Evolutionary conservation across 345 rosid genomes (phyloP).

Genomic region (Melaleuca alternifolia): DNA sequence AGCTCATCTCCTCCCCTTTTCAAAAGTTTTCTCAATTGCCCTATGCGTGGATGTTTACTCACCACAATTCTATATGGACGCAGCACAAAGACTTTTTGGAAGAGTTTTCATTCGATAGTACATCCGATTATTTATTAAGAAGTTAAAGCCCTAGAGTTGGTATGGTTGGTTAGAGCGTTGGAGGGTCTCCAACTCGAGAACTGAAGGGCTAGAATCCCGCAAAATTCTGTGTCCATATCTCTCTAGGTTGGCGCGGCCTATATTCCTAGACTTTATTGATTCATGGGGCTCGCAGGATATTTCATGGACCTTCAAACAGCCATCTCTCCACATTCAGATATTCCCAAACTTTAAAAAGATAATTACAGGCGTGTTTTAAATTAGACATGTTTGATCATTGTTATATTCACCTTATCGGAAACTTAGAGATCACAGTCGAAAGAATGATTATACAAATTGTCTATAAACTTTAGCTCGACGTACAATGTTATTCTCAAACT

Average conservation of each 20-base stretch:
- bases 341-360: neutral
- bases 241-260: neutral
- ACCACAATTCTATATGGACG: neutral
- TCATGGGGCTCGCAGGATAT: neutral
- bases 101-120: neutral
- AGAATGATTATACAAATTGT: neutral
- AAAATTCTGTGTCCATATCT: neutral
- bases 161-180: neutral
- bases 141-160: neutral
- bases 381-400: no score
- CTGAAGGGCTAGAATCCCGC: neutral
- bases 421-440: neutral
- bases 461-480: neutral
- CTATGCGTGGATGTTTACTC: neutral
- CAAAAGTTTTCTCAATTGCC: conserved; percentile 7
- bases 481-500: neutral
- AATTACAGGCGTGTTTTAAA: no score
- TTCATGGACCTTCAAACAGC: neutral
- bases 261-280: neutral
- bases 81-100: neutral
- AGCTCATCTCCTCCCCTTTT: neutral
- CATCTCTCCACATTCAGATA: neutral
- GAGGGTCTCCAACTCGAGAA: neutral
- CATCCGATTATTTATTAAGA: neutral
- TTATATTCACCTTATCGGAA: neutral